Evolutionary conservation across 352 stramenopile species (phyloP), one percentile per base, ranked within the genome.

Genomic region (Globisporangium canariense): DNA sequence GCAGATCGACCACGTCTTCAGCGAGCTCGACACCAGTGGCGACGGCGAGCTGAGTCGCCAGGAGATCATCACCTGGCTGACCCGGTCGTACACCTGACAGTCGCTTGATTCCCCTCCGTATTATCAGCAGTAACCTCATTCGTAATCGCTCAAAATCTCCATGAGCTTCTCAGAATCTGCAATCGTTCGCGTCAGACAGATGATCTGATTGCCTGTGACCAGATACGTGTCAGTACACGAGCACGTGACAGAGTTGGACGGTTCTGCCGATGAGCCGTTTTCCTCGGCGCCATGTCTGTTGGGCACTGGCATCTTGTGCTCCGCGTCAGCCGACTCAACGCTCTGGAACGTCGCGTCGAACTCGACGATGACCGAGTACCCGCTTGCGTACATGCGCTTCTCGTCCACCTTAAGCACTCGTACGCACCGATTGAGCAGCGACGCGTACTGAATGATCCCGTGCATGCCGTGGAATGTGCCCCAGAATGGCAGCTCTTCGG

Each of bases 401-500:
- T 88, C 77, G 63, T 86, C 66, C 49, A 89, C 78, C 0, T 75
- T 73, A 1, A 85, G 59, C 13, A 91, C 83, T 43, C 77, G 65
- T 11, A 93, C 65, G 41, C 79, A 90, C 7, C 77, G 74, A 11
- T 78, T 80, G 52, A 93, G 83, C 58, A 93, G 66, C 30, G 85
- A 89, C 9, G 66, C 75, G 63, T 91, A 93, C 61, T 93, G 89
- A 59, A 65, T 81, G 22, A 91, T 77, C 1, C 83, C 85, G 36
- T 81, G 68, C 8, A 73, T 66, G 9, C 85, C 82, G 32, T 90
- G 73, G 59, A 88, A 93, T 2, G 77, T 88, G 30, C 85, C 84
- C 82, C 82, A 93, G 55, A 93, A 91, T 2, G 85, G 85, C 25
- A 93, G 75, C 57, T 91, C 85, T 61, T 93, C 85, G 0, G 82